phyloP scores from a whole-genome alignment of 192 early-diverging fungal species.

The Thoreauomyces humboldtii region DNA sequence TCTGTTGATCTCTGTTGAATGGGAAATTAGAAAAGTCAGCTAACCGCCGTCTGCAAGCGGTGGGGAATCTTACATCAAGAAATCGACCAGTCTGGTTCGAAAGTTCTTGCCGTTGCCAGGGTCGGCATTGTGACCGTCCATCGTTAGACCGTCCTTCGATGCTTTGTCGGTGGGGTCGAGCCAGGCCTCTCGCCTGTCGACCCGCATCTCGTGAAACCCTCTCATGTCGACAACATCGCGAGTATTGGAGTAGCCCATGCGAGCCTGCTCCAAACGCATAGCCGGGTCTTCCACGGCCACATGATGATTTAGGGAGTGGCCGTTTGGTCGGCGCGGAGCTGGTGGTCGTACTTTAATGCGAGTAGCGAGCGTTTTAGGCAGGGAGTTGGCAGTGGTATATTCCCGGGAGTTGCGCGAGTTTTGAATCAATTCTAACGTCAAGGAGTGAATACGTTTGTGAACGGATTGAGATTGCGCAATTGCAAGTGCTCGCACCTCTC shows the following conservation, averaged over 20 bases:
- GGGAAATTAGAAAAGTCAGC: neutral
- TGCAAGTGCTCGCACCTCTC: neutral
- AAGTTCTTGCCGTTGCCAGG: constrained; percentile 33
- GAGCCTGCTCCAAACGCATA: constrained; percentile 31
- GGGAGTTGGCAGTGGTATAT: constrained; percentile 16
- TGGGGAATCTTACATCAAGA: constrained; percentile 39
- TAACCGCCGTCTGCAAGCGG: neutral
- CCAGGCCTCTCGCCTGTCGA: constrained; percentile 12
- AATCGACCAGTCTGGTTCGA: constrained; percentile 50
- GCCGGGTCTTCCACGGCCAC: constrained; percentile 35
- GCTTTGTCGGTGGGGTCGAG: neutral
- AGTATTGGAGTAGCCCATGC: constrained; percentile 17
- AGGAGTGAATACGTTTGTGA: neutral
- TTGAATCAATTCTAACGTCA: constrained; percentile 38
- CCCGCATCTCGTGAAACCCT: constrained; percentile 10
- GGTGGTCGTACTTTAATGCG: constrained; percentile 47
- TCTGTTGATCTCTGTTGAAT: constrained; percentile 43
- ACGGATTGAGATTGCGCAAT: neutral
- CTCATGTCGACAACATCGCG: neutral
- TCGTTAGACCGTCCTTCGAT: neutral
- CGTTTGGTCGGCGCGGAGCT: neutral
- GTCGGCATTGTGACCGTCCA: constrained; percentile 25
- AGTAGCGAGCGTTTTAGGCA: constrained; percentile 35
- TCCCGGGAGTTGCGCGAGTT: constrained; percentile 37
- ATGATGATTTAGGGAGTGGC: constrained; percentile 23